Base-by-base conservation (phyloP, 768 basidiomycete genomes). In the Pisolithus microcarpus region DNA sequence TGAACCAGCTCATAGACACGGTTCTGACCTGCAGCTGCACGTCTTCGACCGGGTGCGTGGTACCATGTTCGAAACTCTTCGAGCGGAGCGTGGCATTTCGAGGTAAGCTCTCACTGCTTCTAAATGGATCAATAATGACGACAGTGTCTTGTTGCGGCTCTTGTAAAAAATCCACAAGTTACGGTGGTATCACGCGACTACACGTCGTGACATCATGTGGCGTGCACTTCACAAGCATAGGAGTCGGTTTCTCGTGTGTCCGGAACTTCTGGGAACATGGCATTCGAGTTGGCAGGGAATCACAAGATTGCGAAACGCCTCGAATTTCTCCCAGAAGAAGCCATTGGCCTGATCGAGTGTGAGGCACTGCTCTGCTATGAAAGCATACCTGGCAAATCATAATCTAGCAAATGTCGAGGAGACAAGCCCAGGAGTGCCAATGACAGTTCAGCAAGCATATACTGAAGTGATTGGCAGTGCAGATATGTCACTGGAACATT, bases 311-410 rank as follows among this genome's bases (percentile, higher is more conserved):
- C 78, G 11, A 90, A 84, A 65, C 72, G 82, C 23, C 70, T 91
- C 15, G 92, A 97, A 61, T 74, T 99, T 0, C 75, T 99, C 2
- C 96, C 96, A 0, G 96, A 99, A 70, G 96, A 99, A 70, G 82
- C 91, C 0, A 75, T 99, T 15, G 97, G 97, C 72, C 79, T 98
- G 31, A 77, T 95, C 43, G 96, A 98, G 68, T 74, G 94, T 38
- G 95, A 95, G 0, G 77, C 86, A 2, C 70, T 96, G 55, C 87
- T 89, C 54, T 92, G 92, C 60, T 92, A 85, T 79, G 85, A 82
- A 60, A 72, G 80, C 0, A 62, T 61, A 10, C 65, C 70, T 24
- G n/a, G 67, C 26, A 54, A 66, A 30, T 43, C 64, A 13, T 46
- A 58, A 55, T 9, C 16, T 43, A 39, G 46, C 30, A 5, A 49